Conservation (phyloP, 2,329 filamentous ascomycete species). For the Claviceps pazoutovae region DNA sequence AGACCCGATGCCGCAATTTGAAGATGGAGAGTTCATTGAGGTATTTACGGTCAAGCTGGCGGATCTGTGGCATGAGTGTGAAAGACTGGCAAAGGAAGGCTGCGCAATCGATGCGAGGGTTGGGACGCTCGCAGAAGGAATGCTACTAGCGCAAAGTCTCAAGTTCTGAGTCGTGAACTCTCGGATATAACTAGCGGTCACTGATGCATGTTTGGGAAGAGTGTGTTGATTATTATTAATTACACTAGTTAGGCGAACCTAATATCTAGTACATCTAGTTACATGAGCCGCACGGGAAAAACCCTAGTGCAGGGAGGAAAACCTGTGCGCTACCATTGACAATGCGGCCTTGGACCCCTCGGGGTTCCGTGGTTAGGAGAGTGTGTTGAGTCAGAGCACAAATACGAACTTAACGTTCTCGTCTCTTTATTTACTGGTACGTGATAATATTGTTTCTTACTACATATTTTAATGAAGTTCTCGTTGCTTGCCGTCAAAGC, state of each 20-base stretch:
- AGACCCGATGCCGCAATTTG: constrained; percentile 52
- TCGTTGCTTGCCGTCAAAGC: constrained; percentile 13
- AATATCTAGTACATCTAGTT: no score
- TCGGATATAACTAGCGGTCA: no score
- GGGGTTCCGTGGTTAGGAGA: no score
- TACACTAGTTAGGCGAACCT: no score
- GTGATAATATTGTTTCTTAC: background rate
- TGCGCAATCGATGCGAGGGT: constrained; percentile 70
- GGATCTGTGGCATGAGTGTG: constrained; percentile 51
- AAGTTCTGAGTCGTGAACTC: constrained; percentile 19
- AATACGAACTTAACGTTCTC: background rate
- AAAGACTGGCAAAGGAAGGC: constrained; percentile 52
- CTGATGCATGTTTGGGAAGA: no score
- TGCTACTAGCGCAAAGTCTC: constrained; percentile 53
- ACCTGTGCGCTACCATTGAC: no score
- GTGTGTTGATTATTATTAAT: no score
- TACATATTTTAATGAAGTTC: background rate
- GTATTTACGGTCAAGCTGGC: constrained; percentile 55
- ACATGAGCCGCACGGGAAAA: no score
- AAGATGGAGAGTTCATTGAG: constrained; percentile 74
- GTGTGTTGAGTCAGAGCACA: background rate
- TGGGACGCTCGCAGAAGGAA: constrained; percentile 63
- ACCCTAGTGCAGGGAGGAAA: no score
- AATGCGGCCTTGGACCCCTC: no score
- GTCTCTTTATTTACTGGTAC: no score